Base-by-base conservation (phyloP, 441 rosid genomes). In the Pelargonium exstipulatum region DNA sequence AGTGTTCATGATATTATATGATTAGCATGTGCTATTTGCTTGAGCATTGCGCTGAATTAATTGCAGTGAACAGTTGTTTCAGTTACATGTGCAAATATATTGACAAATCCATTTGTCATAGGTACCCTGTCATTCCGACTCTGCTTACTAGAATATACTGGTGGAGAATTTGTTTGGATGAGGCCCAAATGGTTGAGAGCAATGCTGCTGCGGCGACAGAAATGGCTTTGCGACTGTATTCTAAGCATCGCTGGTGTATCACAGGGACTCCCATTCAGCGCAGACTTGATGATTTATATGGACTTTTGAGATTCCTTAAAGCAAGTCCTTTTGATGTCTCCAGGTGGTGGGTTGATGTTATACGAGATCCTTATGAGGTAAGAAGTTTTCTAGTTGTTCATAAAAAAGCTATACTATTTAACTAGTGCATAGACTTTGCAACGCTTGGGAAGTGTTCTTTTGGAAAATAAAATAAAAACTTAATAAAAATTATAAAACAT, bases 101-200 rank as follows among this genome's bases (percentile, higher is more conserved):
- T 76, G 18, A 26, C 8, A 68, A 62, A 32, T 68, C 70, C 61
- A 72, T 62, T 69, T 78, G 68, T 65, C 67, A 69, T 76, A 94
- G 99, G 92, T 92, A 95, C 81, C 99, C 98, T 74, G 95, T 95
- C 40, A 81, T 83, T 83, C 96, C 99, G 51, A 92, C 99, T 70
- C 84, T 76, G 67, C 95, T 95, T 45, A 92, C 98, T 70, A 84
- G 99, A 81, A 85, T 95, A 82, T 85, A 75, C 80, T 95, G 98
- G 98, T 92, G 98, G 99, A 89, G 99, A 81, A 73, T 92, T 78
- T 95, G 97, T 85, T 84, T 95, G 83, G 99, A 95, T 81, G 99
- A 92, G 80, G 99, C 98, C 70, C 99, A 92, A 78, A 92, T 95
- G 99, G 99, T 95, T 80, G 99, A 95, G 86, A 90, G 90, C 74